Evolutionary conservation across 805 yeast species (phyloP).

Genomic region (Candida pini): DNA sequence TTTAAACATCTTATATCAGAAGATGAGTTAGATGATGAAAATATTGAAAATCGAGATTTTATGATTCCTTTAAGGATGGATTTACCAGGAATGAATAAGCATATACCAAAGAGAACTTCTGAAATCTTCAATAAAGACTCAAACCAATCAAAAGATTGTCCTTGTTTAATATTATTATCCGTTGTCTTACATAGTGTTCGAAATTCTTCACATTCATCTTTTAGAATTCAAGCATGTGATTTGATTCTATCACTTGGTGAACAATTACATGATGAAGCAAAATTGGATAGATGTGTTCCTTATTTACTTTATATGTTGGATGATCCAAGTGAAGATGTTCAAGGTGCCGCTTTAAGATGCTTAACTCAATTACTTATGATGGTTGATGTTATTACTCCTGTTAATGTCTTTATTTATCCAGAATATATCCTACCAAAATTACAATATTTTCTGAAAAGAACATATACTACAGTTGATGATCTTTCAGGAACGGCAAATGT

Average conservation of each 20-base stretch:
- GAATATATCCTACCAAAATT: constrained; percentile 79
- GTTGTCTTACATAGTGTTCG: constrained; percentile 55
- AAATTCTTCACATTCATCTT: constrained; percentile 53
- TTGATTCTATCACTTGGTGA: constrained; percentile 72
- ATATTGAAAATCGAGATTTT: constrained; percentile 8
- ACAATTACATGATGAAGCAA: constrained; percentile 72
- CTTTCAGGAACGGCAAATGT: neutral
- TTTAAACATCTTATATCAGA: constrained; percentile 25
- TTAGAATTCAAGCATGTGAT: constrained; percentile 67
- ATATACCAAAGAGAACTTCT: constrained; percentile 36
- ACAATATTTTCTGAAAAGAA: constrained; percentile 34
- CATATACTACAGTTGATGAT: constrained; percentile 28
- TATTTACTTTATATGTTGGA: constrained; percentile 68
- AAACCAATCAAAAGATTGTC: constrained; percentile 31
- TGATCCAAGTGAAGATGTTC: constrained; percentile 61
- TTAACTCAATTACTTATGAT: constrained; percentile 62
- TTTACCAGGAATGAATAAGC: constrained; percentile 48
- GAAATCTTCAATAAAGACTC: constrained; percentile 14
- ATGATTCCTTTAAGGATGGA: constrained; percentile 38
- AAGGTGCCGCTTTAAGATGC: constrained; percentile 56
- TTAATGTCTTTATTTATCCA: constrained; percentile 70
- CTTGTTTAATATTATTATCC: constrained; percentile 54
- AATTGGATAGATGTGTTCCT: constrained; percentile 81
- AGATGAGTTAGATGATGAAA: constrained; percentile 3
- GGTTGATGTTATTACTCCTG: constrained; percentile 61